phyloP scores from a whole-genome alignment of 2,329 filamentous ascomycete genomes.

The Nemania bipapillata region DNA sequence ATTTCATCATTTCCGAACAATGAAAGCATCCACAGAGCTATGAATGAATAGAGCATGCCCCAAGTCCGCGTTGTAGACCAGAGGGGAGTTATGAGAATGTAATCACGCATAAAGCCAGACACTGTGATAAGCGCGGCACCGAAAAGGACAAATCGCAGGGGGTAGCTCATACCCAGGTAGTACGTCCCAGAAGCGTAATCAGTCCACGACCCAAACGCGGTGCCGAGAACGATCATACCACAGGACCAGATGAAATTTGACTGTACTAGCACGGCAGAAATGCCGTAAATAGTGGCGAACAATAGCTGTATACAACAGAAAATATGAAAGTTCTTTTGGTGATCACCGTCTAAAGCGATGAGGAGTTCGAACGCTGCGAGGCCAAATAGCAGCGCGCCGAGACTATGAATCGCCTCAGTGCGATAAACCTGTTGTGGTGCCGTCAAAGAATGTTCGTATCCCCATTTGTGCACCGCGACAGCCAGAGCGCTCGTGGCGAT shows the following conservation, averaged over 20 bases:
- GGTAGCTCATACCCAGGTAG: slow-evolving; percentile 15
- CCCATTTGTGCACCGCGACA: slow-evolving; percentile 21
- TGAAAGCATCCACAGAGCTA: slow-evolving; percentile 34
- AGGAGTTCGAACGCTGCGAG: slow-evolving; percentile 12
- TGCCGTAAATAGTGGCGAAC: slow-evolving; percentile 29
- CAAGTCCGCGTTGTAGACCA: slow-evolving; percentile 33
- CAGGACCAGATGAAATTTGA: slow-evolving; percentile 39
- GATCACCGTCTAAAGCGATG: slow-evolving; percentile 14
- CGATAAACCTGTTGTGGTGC: slow-evolving; percentile 23
- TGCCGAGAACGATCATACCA: slow-evolving; percentile 24
- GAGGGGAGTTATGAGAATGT: slow-evolving; percentile 12
- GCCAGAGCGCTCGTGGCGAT: slow-evolving; percentile 12
- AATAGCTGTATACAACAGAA: slow-evolving; percentile 14
- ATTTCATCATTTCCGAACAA: slow-evolving; percentile 8
- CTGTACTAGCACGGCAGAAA: slow-evolving; percentile 20
- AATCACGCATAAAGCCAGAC: slow-evolving; percentile 28
- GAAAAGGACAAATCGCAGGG: slow-evolving; percentile 23
- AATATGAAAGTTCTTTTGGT: not conserved
- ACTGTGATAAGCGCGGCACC: slow-evolving; percentile 20
- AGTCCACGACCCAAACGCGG: slow-evolving; percentile 22
- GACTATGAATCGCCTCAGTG: slow-evolving; percentile 35
- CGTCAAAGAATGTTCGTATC: slow-evolving; percentile 21
- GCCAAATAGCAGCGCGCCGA: slow-evolving; percentile 34
- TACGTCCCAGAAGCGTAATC: not conserved
- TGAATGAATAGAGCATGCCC: slow-evolving; percentile 36